A percentile compares a stretch with the other conserved stretches of the same genome.
Evolutionary conservation across 129 eudicot genomes (phyloP).

Genomic region (Rutidosis leptorrhynchoides): DNA sequence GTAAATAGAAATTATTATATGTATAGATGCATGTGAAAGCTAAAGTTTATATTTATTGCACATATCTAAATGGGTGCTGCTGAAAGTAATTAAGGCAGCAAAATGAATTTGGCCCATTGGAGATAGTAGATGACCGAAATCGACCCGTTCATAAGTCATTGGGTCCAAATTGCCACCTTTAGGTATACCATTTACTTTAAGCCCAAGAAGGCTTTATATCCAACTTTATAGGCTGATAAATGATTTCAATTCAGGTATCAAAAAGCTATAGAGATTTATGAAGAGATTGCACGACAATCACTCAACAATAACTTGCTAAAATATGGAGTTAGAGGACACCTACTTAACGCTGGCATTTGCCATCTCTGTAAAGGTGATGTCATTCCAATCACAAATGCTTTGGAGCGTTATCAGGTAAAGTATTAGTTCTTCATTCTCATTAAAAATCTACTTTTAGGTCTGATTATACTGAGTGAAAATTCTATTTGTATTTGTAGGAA

Average conservation of each 20-base stretch:
- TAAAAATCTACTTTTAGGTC: background rate
- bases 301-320: conserved; percentile 53
- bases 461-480: background rate
- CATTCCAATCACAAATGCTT: conserved; percentile 57
- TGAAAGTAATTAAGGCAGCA: background rate
- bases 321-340: conserved; percentile 67
- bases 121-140: background rate
- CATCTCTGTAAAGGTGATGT: conserved; percentile 64
- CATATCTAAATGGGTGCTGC: background rate
- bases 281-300: conserved; percentile 54
- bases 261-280: conserved; percentile 50
- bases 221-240: background rate
- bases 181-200: background rate
- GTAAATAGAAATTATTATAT: no score
- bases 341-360: conserved; percentile 70
- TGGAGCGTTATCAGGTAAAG: conserved; percentile 60
- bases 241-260: conserved; percentile 41
- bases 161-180: background rate
- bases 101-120: background rate
- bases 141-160: background rate
- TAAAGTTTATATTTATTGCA: background rate
- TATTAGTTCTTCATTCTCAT: conserved; percentile 3
- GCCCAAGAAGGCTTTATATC: background rate
- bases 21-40: background rate
- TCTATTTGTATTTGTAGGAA: conserved; percentile 39